Evolutionary conservation across 805 yeast genomes (phyloP).

Genomic region (Scheffersomyces amazonensis): DNA sequence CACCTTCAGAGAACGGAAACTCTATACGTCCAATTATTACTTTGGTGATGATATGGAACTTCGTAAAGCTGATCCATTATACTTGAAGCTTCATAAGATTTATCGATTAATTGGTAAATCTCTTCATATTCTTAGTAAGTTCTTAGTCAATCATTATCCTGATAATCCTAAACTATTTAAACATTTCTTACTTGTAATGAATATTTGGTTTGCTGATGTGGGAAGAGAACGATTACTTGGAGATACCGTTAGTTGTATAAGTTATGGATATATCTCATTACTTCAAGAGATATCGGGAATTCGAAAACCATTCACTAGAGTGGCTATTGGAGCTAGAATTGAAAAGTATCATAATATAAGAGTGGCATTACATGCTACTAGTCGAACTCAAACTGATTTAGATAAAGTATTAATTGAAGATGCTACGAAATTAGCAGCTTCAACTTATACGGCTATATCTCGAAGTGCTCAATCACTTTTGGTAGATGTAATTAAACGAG

Average conservation of each 20-base stretch:
- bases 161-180: conserved; percentile 66
- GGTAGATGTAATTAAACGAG: conserved; percentile 64
- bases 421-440: conserved; percentile 59
- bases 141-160: conserved; percentile 46
- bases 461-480: conserved; percentile 67
- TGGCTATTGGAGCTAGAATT: conserved; percentile 71
- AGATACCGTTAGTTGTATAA: conserved; percentile 53
- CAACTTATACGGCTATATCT: conserved; percentile 69
- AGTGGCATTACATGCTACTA: conserved; percentile 65
- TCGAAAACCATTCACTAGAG: conserved; percentile 71
- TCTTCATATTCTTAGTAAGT: conserved; percentile 55
- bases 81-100: conserved; percentile 52
- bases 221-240: conserved; percentile 69
- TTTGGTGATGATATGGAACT: conserved; percentile 56
- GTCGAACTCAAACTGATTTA: conserved; percentile 63
- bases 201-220: conserved; percentile 78
- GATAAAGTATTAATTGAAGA: conserved; percentile 66
- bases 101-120: conserved; percentile 60
- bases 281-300: conserved; percentile 63
- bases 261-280: conserved; percentile 53
- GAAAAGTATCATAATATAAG: conserved; percentile 75
- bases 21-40: conserved; percentile 62
- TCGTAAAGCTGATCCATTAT: conserved; percentile 30
- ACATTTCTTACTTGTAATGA: conserved; percentile 58
- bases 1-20: conserved; percentile 57